These are phyloP conservation scores for Hemileccinum rubropunctum DNA, from an alignment of 768 basidiomycete species.

Conservation along the genomic window DNA sequence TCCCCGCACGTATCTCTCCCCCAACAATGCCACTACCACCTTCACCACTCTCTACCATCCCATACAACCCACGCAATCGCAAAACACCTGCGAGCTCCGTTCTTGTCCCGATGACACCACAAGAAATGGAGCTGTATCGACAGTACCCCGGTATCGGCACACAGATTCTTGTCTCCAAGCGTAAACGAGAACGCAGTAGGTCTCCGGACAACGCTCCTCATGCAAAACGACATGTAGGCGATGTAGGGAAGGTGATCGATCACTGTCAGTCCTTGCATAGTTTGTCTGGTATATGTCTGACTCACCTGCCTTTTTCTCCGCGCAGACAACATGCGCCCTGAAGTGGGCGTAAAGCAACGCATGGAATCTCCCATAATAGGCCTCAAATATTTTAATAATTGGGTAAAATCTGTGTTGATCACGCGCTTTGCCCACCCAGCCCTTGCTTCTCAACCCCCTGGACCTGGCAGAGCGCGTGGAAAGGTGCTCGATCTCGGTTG, in stretches of 20 bases:
- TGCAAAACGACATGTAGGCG: slow-evolving; percentile 56
- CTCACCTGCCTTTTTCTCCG: background rate
- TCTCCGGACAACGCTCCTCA: slow-evolving; percentile 41
- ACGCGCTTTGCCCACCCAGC: slow-evolving; percentile 81
- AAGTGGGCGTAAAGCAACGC: slow-evolving; percentile 83
- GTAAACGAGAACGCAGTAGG: slow-evolving; percentile 45
- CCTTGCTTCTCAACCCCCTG: slow-evolving; percentile 39
- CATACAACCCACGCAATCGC: slow-evolving; percentile 65
- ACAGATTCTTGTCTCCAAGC: slow-evolving; percentile 46
- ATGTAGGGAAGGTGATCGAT: slow-evolving; percentile 68
- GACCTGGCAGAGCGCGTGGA: slow-evolving; percentile 42
- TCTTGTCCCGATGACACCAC: slow-evolving; percentile 59
- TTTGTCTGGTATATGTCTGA: slow-evolving; percentile 4
- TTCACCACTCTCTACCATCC: slow-evolving; percentile 35
- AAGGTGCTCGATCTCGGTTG: slow-evolving; percentile 96
- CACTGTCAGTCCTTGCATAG: slow-evolving; percentile 60
- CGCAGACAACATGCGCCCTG: slow-evolving; percentile 88
- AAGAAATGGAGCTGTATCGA: slow-evolving; percentile 60
- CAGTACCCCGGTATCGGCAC: slow-evolving; percentile 57
- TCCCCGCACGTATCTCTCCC: slow-evolving; percentile 30
- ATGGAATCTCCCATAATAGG: slow-evolving; percentile 93
- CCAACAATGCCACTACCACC: slow-evolving; percentile 31
- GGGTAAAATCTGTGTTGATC: slow-evolving; percentile 98
- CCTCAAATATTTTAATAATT: slow-evolving; percentile 97
- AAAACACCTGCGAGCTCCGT: slow-evolving; percentile 60